phyloP scores from a whole-genome alignment of 164 flowering plant genomes.

The Berberis thunbergii region DNA sequence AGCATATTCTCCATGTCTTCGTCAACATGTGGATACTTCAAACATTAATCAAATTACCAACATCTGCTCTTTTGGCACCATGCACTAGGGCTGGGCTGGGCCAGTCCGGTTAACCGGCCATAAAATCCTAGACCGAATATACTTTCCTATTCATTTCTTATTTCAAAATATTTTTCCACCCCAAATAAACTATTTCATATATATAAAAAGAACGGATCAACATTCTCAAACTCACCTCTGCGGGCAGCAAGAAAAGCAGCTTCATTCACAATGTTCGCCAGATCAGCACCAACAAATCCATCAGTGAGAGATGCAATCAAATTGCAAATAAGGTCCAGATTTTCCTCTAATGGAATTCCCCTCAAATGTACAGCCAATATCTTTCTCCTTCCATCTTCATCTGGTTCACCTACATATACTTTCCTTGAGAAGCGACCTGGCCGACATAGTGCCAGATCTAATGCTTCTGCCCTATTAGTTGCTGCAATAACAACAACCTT shows the following conservation, averaged over 20 bases:
- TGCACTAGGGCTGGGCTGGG: too few species aligned
- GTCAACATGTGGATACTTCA: too few species aligned
- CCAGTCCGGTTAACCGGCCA: too few species aligned
- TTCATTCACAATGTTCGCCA: constrained; percentile 92
- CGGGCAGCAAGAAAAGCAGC: constrained; percentile 96
- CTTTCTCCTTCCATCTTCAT: constrained; percentile 77
- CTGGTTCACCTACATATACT: constrained; percentile 89
- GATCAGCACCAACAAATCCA: constrained; percentile 97
- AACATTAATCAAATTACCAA: too few species aligned
- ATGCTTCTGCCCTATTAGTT: constrained; percentile 90
- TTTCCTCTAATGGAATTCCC: constrained; percentile 86
- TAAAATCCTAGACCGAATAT: too few species aligned
- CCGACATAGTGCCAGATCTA: constrained; percentile 92
- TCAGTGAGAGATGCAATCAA: constrained; percentile 87
- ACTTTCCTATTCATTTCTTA: too few species aligned
- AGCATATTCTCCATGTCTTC: too few species aligned
- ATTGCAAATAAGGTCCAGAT: constrained; percentile 48
- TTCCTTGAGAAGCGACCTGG: constrained; percentile 99
- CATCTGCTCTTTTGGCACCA: too few species aligned
- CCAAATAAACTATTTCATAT: neutral
- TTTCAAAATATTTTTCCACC: neutral
- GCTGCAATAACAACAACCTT: constrained; percentile 91
- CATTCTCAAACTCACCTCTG: constrained; percentile 50
- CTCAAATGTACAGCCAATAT: constrained; percentile 87
- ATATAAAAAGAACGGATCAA: constrained; percentile 3